Percentiles rank a stretch among this genome's conserved stretches.
Conservation (phyloP, 345 rosid genomes). For the Euphorbia pulcherrima region DNA sequence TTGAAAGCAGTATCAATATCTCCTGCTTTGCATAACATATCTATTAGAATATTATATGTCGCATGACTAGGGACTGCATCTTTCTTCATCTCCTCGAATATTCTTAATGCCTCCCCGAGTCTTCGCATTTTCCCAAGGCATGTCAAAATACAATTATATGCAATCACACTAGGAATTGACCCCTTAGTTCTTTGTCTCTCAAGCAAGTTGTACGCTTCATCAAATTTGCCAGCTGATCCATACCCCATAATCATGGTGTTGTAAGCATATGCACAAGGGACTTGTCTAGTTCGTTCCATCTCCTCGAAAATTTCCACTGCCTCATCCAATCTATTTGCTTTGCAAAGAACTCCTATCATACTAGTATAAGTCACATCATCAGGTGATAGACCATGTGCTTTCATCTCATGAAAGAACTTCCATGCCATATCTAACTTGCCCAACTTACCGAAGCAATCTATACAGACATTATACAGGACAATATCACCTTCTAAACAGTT, state of each 20-base stretch:
- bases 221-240: conserved; percentile 80
- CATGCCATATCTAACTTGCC: conserved; percentile 95
- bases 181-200: conserved; percentile 88
- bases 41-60: conserved; percentile 76
- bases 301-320: conserved; percentile 83
- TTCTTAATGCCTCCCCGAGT: conserved; percentile 56
- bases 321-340: conserved; percentile 68
- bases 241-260: conserved; percentile 97
- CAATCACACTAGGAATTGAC: conserved; percentile 78
- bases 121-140: conserved; percentile 73
- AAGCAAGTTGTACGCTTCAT: conserved; percentile 65
- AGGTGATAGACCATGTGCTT: conserved; percentile 59
- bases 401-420: conserved; percentile 94
- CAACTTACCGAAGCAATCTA: conserved; percentile 87
- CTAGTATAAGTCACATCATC: conserved; percentile 91
- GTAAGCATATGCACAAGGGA: conserved; percentile 89
- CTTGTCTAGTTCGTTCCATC: conserved; percentile 57
- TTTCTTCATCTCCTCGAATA: conserved; percentile 79
- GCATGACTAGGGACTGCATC: conserved; percentile 75
- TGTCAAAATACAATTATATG: conserved; percentile 87
- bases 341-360: conserved; percentile 87
- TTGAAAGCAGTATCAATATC: conserved; percentile 60
- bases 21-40: conserved; percentile 73
- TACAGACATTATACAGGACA: conserved; percentile 92
- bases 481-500: conserved; percentile 65